A percentile compares a stretch with the other conserved stretches of the same genome.
phyloP scores from a whole-genome alignment of 257 asterid species.

The Solanum bulbocastanum region DNA sequence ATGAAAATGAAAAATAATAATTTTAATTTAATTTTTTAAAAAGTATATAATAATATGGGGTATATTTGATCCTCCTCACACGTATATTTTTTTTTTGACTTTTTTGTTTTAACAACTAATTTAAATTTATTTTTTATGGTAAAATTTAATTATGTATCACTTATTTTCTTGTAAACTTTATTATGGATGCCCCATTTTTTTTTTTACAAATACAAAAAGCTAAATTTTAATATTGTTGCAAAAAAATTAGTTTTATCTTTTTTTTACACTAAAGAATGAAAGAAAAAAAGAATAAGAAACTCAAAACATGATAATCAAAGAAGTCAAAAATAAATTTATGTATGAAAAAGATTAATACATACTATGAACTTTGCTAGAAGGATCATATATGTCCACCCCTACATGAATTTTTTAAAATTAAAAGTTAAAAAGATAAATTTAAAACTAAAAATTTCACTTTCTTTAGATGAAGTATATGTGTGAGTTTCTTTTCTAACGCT shows the following conservation, averaged over 20 bases:
- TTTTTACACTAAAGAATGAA: not conserved
- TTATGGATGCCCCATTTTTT: not conserved
- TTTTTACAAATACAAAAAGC: not conserved
- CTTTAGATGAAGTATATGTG: not conserved
- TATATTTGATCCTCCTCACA: not conserved
- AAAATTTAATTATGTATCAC: too few relatives aligned
- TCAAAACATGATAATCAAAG: not conserved
- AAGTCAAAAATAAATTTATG: not conserved
- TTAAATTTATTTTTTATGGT: not conserved
- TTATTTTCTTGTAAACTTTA: not conserved
- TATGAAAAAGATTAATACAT: too few relatives aligned
- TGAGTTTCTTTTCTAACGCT: not conserved
- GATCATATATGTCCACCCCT: not conserved
- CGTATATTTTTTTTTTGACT: not conserved
- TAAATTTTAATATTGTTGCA: not conserved
- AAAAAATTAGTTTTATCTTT: too few relatives aligned
- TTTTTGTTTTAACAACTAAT: not conserved
- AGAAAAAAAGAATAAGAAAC: not conserved
- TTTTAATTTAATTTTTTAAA: too few relatives aligned
- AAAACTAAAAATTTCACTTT: not conserved
- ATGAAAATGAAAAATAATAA: not conserved
- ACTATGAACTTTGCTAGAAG: not conserved
- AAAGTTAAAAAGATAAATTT: not conserved
- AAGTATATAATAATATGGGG: not conserved
- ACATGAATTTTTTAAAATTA: not conserved